These are phyloP conservation scores for Tothia fuscella DNA, from an alignment of 2,329 filamentous ascomycete species.

Conservation along the genomic window DNA sequence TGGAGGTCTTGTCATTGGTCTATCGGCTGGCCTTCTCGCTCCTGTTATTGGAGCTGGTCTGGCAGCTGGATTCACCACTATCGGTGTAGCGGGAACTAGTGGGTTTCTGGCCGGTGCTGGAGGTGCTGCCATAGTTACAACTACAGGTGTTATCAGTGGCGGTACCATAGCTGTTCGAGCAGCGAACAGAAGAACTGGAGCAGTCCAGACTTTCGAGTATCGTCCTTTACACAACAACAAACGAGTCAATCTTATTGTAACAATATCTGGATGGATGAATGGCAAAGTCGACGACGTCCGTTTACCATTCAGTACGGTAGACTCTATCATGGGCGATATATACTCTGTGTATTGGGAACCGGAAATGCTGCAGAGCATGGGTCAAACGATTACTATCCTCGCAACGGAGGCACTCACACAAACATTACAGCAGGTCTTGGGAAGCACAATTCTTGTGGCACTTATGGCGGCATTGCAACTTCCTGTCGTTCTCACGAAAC, in stretches of 20 bases:
- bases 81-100: conserved; percentile 79
- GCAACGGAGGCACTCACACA: conserved; percentile 96
- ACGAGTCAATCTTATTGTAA: conserved; percentile 87
- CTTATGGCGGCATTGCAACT: conserved; percentile 88
- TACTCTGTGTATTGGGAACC: conserved; percentile 97
- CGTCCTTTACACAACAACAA: conserved; percentile 96
- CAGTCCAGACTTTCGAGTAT: conserved; percentile 95
- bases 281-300: conserved; percentile 95
- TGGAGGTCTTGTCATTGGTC: conserved; percentile 84
- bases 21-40: conserved; percentile 83
- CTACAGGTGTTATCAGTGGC: conserved; percentile 73
- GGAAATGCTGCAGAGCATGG: conserved; percentile 95
- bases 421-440: conserved; percentile 89
- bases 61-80: conserved; percentile 87
- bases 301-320: conserved; percentile 87
- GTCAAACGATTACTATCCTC: conserved; percentile 95
- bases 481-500: conserved; percentile 84
- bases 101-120: conserved; percentile 85
- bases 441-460: conserved; percentile 73
- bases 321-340: conserved; percentile 95
- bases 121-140: conserved; percentile 88
- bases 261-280: conserved; percentile 95
- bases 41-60: conserved; percentile 90
- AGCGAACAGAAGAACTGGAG: conserved; percentile 75
- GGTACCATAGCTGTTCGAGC: conserved; percentile 77